Conservation (phyloP, 1,139 yeast genomes). For the Geotrichum siamense region DNA sequence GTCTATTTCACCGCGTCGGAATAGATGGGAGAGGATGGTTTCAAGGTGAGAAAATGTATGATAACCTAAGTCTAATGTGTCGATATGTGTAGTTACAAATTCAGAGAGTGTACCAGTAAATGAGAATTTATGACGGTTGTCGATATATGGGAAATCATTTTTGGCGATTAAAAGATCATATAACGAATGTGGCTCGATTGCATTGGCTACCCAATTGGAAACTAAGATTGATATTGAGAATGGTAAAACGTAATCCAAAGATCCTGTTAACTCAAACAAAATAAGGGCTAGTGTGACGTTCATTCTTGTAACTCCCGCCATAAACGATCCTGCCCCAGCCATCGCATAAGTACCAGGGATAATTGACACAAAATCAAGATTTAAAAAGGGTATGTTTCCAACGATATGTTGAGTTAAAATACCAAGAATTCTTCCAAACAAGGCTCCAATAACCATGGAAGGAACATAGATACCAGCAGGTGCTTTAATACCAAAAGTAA, state of each 20-base stretch:
- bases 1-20: conserved; percentile 43
- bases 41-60: conserved; percentile 41
- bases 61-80: conserved; percentile 17
- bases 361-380: not conserved
- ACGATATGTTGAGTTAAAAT: conserved; percentile 37
- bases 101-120: conserved; percentile 40
- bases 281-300: conserved; percentile 55
- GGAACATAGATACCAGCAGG: conserved; percentile 68
- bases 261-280: conserved; percentile 53
- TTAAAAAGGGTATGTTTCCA: conserved; percentile 21
- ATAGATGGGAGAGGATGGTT: conserved; percentile 37
- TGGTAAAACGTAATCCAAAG: conserved; percentile 54
- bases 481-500: conserved; percentile 55
- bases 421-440: conserved; percentile 52
- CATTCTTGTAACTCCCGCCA: conserved; percentile 66
- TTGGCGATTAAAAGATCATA: conserved; percentile 46
- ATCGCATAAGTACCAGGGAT: conserved; percentile 56
- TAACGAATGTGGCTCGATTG: conserved; percentile 47
- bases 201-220: conserved; percentile 52
- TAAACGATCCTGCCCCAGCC: conserved; percentile 61
- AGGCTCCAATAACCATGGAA: conserved; percentile 61
- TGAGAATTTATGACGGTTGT: conserved; percentile 35
- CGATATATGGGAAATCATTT: conserved; percentile 52
- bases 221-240: conserved; percentile 52
- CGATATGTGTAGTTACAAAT: conserved; percentile 34